phyloP scores from a whole-genome alignment of 164 flowering plant species.

The Warburgia ugandensis region DNA sequence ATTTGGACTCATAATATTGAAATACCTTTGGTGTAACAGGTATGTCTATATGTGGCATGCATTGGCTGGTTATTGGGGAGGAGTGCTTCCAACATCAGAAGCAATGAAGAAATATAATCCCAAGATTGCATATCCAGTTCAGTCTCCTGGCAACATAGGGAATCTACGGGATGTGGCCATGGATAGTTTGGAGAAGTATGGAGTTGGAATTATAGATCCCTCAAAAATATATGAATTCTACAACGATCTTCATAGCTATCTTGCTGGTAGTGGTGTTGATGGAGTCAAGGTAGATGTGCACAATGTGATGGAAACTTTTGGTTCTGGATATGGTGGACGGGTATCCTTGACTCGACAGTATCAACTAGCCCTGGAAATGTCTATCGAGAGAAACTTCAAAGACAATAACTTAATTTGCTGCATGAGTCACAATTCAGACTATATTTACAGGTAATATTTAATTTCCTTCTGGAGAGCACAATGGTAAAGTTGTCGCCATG shows the following conservation, averaged over 20 bases:
- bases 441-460: conserved; percentile 41
- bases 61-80: conserved; percentile 80
- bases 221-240: conserved; percentile 52
- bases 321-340: conserved; percentile 65
- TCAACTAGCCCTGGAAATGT: conserved; percentile 61
- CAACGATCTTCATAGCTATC: conserved; percentile 66
- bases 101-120: conserved; percentile 58
- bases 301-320: conserved; percentile 58
- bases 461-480: not conserved
- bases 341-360: conserved; percentile 47
- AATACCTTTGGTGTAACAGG: conserved; percentile 27
- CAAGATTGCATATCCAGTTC: conserved; percentile 45
- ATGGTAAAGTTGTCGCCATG: too few species aligned
- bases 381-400: conserved; percentile 44
- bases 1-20: not conserved
- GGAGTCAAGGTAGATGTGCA: conserved; percentile 90
- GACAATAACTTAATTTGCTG: conserved; percentile 54
- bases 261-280: conserved; percentile 53
- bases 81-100: conserved; percentile 55
- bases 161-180: conserved; percentile 55
- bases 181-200: conserved; percentile 58
- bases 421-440: conserved; percentile 67
- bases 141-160: conserved; percentile 53
- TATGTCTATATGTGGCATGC: conserved; percentile 82
- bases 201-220: conserved; percentile 61